These are phyloP conservation scores for Kwoniella newhampshirensis DNA, from an alignment of 768 basidiomycete genomes.

Conservation along the genomic window DNA sequence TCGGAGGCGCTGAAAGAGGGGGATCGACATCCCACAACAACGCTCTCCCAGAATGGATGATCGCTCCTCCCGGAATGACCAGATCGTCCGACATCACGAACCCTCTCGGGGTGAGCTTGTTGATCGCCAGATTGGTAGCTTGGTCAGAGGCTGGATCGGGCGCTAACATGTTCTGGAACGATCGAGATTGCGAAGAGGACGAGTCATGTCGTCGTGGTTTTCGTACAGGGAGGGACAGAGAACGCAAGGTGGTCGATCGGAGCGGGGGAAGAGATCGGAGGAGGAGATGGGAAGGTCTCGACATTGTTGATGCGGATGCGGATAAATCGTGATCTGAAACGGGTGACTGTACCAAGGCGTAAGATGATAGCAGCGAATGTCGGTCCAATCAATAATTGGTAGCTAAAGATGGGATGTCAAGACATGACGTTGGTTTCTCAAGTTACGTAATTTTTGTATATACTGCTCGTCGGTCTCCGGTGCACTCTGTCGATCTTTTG, in stretches of 20 bases:
- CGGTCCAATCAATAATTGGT: too few species aligned
- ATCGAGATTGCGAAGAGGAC: neutral
- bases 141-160: conserved; percentile 11
- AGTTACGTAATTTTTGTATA: too few species aligned
- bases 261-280: neutral
- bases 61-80: conserved; percentile 69
- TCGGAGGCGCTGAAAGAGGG: conserved; percentile 28
- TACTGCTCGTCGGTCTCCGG: too few species aligned
- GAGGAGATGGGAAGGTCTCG: neutral
- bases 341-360: too few species aligned
- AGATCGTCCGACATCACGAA: conserved; percentile 61
- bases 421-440: too few species aligned
- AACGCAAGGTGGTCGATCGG: neutral
- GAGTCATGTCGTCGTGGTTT: too few species aligned
- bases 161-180: conserved; percentile 35
- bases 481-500: too few species aligned
- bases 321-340: neutral
- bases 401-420: neutral
- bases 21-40: conserved; percentile 85
- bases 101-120: conserved; percentile 45
- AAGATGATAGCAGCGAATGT: too few species aligned
- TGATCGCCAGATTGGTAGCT: conserved; percentile 34
- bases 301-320: neutral
- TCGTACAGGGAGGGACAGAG: neutral
- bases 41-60: conserved; percentile 81